Percentiles rank a stretch among this genome's conserved stretches.
phyloP scores from a whole-genome alignment of 306 rosid genomes.

The Mimosa pudica region DNA sequence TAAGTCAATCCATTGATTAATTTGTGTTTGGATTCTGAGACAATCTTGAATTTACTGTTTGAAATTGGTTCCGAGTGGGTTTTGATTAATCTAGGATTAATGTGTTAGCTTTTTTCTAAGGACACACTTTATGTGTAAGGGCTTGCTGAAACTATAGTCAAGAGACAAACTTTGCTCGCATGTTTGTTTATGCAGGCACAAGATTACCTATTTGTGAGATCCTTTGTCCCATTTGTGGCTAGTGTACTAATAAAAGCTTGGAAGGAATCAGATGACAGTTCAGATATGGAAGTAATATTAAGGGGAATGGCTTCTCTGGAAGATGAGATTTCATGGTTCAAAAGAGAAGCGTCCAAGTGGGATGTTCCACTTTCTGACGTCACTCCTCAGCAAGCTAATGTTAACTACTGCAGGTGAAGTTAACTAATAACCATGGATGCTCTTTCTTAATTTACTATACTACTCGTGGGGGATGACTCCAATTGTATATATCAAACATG shows the following conservation, averaged over 20 bases:
- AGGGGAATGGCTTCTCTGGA: constrained; percentile 60
- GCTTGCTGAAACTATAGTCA: background rate
- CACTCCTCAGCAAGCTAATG: constrained; percentile 54
- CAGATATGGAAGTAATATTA: constrained; percentile 65
- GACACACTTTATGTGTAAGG: background rate
- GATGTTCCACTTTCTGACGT: constrained; percentile 48
- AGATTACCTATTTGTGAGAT: constrained; percentile 76
- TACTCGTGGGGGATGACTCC: background rate
- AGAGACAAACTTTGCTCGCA: background rate
- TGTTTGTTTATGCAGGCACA: constrained; percentile 56
- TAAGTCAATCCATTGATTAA: too few relatives aligned
- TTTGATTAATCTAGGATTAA: background rate
- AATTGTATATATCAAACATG: background rate
- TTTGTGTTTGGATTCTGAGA: background rate
- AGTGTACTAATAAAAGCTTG: constrained; percentile 68
- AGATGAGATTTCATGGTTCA: constrained; percentile 80
- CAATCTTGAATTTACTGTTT: background rate
- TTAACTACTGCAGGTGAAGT: constrained; percentile 61
- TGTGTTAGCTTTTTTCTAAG: background rate
- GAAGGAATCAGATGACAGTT: constrained; percentile 55
- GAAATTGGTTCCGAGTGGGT: background rate
- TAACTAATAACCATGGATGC: background rate
- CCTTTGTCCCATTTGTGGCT: constrained; percentile 64
- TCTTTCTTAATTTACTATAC: background rate
- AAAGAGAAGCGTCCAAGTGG: constrained; percentile 66